A percentile compares a stretch with the other conserved stretches of the same genome.
phyloP scores from a whole-genome alignment of 345 rosid genomes.

The Arabis alpina region DNA sequence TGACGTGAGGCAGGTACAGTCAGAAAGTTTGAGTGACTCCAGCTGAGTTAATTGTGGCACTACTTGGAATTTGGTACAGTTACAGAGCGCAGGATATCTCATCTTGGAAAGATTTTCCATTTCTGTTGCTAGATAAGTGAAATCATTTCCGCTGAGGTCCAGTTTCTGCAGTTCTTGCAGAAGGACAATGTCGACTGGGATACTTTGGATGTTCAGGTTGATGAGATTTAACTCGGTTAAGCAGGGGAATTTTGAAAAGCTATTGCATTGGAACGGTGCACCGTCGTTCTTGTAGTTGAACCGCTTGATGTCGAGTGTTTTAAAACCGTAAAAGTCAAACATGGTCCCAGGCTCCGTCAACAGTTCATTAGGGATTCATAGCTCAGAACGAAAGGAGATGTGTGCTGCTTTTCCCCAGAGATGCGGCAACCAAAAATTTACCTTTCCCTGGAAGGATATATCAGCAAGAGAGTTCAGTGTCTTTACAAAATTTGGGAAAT shows the following conservation, averaged over 20 bases:
- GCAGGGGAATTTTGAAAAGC: conserved; percentile 16
- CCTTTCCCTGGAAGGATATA: too few species aligned
- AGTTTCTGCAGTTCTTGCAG: conserved; percentile 25
- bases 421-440: too few species aligned
- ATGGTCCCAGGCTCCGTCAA: too few species aligned
- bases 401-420: too few species aligned
- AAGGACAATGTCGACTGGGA: conserved; percentile 9
- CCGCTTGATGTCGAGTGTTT: conserved; percentile 13
- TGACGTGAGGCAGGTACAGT: conserved; percentile 15
- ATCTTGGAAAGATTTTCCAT: conserved; percentile 14
- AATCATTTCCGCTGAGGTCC: conserved; percentile 22
- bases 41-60: conserved; percentile 21
- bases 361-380: background rate
- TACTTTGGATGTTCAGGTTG: background rate
- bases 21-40: conserved; percentile 27
- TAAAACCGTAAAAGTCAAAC: conserved; percentile 1
- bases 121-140: background rate
- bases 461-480: too few species aligned
- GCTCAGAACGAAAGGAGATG: background rate
- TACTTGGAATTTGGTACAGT: background rate
- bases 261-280: background rate
- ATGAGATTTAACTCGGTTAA: conserved; percentile 21
- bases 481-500: too few species aligned
- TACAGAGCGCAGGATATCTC: conserved; percentile 15
- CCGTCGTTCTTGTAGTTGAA: background rate